Conservation (phyloP, 2,329 filamentous ascomycete genomes). For the Aspergillus arachidicola region DNA sequence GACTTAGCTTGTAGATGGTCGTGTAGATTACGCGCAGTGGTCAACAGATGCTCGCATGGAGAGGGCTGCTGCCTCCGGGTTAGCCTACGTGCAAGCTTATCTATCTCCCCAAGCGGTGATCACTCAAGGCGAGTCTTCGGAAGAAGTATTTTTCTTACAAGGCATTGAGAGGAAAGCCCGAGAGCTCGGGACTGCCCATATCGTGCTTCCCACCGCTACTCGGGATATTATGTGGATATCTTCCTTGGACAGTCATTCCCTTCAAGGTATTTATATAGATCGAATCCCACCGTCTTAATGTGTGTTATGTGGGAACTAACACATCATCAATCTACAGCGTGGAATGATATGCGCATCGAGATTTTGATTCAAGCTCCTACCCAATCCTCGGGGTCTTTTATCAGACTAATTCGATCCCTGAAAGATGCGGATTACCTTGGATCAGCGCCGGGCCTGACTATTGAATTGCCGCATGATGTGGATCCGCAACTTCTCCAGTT, state of each 20-base stretch:
- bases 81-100: constrained; percentile 71
- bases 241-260: constrained; percentile 70
- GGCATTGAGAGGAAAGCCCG: constrained; percentile 61
- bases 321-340: constrained; percentile 53
- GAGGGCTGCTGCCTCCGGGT: constrained; percentile 62
- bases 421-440: constrained; percentile 74
- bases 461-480: constrained; percentile 75
- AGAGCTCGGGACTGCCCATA: constrained; percentile 61
- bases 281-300: not conserved
- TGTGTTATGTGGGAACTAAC: not conserved
- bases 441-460: constrained; percentile 71
- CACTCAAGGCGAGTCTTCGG: constrained; percentile 66
- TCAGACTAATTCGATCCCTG: constrained; percentile 76
- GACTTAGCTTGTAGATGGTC: constrained; percentile 58
- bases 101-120: constrained; percentile 78
- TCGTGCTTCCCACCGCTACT: constrained; percentile 70
- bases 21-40: constrained; percentile 70
- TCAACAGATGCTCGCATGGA: constrained; percentile 73
- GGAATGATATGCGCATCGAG: constrained; percentile 78
- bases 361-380: constrained; percentile 78
- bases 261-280: constrained; percentile 57
- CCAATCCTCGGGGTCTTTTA: constrained; percentile 71
- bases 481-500: constrained; percentile 67
- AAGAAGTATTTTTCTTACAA: constrained; percentile 69
- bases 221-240: constrained; percentile 74